Evolutionary conservation across 306 rosid genomes (phyloP), one percentile per base, ranked within the genome.

Genomic region (Alnus rubra): DNA sequence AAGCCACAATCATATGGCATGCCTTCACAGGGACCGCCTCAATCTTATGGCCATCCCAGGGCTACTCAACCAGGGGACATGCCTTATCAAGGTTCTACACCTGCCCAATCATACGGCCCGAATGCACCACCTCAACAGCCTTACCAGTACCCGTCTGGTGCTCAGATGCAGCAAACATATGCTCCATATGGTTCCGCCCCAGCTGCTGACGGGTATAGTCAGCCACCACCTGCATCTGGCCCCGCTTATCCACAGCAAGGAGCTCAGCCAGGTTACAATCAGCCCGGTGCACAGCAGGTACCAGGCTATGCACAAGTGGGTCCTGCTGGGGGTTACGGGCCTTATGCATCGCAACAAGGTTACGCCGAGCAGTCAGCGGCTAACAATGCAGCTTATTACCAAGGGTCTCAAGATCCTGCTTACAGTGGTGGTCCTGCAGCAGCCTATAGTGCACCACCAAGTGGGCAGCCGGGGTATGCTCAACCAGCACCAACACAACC

Each of bases 311-410:
- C 84, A 2, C 98, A 94, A 78, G 94, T 58, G 9, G 91, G 58
- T 78, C 85, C 92, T 55, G 56, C 95, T 53, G 92, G 82, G 2
- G 91, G 84, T 13, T 96, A 96, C 4, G 92, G 86, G 42, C 88
- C 92, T 53, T 96, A 96, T 56, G 92, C 98, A 9, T 30, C 94
- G 4, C 99, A 91, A 77, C 98, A 86, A 83, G 88, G 87, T 81
- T 93, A 96, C 79, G 30, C 93, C 0, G 99, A 96, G 79, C 99
- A 93, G 88, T 56, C 90, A 35, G 98, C 92, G 65, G 65, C 94
- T 19, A 91, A 74, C 75, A 42, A 84, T 56, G 87, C 91, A 12
- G 88, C 84, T 70, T 95, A 95, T 67, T 92, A 94, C 87, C 98
- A 94, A 79, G 93, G 80, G 1, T 78, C 92, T 63, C 98, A 95